phyloP scores from a whole-genome alignment of 176 grass and related monocot genomes.

The Oryza glaberrima region DNA sequence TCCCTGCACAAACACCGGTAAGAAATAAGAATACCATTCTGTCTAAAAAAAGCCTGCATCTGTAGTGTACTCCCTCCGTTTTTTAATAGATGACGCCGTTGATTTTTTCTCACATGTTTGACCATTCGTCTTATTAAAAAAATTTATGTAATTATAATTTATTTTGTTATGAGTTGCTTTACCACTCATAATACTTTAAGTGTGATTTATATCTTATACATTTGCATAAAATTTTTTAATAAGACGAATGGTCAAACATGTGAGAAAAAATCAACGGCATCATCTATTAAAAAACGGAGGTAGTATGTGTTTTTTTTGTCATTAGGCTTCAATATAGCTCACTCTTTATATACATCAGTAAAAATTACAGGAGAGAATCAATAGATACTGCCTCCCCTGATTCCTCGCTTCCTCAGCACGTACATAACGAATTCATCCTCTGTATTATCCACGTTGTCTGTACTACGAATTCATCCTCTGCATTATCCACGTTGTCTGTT shows the following conservation, averaged over 20 bases:
- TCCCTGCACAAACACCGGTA: background rate
- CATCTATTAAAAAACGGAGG: too few species aligned
- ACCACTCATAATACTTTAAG: too few species aligned
- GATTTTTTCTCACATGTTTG: too few species aligned
- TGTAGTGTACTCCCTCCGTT: background rate
- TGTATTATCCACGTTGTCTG: background rate
- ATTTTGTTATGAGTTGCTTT: too few species aligned
- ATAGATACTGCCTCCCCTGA: conserved; percentile 24
- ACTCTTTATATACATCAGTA: background rate
- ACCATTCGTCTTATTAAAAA: too few species aligned
- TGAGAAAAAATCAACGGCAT: too few species aligned
- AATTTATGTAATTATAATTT: too few species aligned
- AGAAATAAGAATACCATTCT: background rate
- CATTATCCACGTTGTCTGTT: background rate
- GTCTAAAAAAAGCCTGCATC: background rate
- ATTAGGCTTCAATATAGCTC: background rate
- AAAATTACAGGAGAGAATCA: background rate
- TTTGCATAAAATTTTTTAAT: too few species aligned
- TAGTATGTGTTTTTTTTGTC: background rate
- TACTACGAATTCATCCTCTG: background rate
- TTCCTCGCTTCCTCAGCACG: background rate
- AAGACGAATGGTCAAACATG: too few species aligned
- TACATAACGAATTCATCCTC: background rate
- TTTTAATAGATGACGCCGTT: too few species aligned
- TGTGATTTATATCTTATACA: too few species aligned